These are phyloP conservation scores for Schrenkiella parvula DNA, from an alignment of 345 rosid species.

Conservation along the genomic window DNA sequence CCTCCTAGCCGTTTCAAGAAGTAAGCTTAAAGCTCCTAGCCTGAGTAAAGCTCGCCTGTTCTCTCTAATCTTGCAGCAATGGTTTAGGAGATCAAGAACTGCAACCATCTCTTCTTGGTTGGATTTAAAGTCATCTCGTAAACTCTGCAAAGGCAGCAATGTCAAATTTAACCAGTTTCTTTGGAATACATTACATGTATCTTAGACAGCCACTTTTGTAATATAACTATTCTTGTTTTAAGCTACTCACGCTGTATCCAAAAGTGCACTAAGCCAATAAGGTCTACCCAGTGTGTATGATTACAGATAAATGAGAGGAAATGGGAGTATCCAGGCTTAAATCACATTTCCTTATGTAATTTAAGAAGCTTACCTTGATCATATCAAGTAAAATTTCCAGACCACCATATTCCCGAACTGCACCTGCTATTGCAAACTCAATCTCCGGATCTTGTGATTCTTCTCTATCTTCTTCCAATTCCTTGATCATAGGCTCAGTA, in stretches of 20 bases:
- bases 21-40: slow-evolving; percentile 87
- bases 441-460: slow-evolving; percentile 98
- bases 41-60: slow-evolving; percentile 79
- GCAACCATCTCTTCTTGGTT: slow-evolving; percentile 92
- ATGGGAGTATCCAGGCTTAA: not conserved
- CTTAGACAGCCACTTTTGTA: slow-evolving; percentile 1
- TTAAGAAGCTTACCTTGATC: slow-evolving; percentile 66
- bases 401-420: slow-evolving; percentile 90
- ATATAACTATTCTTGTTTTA: slow-evolving; percentile 13
- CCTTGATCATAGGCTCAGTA: slow-evolving; percentile 99
- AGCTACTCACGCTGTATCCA: slow-evolving; percentile 6
- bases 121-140: slow-evolving; percentile 85
- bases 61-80: slow-evolving; percentile 96
- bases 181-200: not conserved
- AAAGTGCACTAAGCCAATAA: not conserved
- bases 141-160: slow-evolving; percentile 45
- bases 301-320: slow-evolving; percentile 6
- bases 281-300: slow-evolving; percentile 2
- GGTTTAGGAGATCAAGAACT: slow-evolving; percentile 91
- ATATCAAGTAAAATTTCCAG: slow-evolving; percentile 82
- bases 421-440: slow-evolving; percentile 98
- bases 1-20: slow-evolving; percentile 96
- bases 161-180: slow-evolving; percentile 2
- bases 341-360: not conserved
- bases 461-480: slow-evolving; percentile 97